Conservation (phyloP, 305 asterid species). For the Coffea humblotiana region DNA sequence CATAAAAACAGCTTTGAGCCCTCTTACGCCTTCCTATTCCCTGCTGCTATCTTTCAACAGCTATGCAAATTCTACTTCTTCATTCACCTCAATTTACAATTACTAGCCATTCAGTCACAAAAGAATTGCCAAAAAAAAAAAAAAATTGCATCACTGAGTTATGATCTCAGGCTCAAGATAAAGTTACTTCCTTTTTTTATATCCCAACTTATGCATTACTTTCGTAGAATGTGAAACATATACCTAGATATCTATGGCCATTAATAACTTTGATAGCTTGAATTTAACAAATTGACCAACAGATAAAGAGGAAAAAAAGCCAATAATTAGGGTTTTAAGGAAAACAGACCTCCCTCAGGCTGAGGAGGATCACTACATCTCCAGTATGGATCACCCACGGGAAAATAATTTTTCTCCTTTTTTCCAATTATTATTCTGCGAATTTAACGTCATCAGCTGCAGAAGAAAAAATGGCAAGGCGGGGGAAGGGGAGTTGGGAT, state of each 20-base stretch:
- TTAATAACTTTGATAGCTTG: background rate
- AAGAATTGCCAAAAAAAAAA: background rate
- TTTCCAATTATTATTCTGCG: background rate
- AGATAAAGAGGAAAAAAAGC: background rate
- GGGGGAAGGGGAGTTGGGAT: no score
- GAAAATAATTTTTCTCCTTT: background rate
- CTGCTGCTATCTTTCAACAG: background rate
- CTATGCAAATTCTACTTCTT: background rate
- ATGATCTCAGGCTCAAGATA: no score
- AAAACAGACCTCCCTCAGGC: constrained; percentile 21
- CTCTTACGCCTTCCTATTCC: background rate
- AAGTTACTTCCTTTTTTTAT: background rate
- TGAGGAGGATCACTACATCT: constrained; percentile 34
- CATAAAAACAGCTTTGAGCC: background rate
- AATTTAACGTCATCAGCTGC: no score
- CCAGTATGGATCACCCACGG: constrained; percentile 55
- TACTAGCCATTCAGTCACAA: background rate
- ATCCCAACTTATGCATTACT: background rate
- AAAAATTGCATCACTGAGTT: no score
- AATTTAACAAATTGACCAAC: background rate
- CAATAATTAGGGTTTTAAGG: background rate
- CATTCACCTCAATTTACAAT: background rate
- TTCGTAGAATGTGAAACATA: background rate
- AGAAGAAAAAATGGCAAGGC: no score
- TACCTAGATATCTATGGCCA: background rate